Evolutionary conservation across 805 yeast species (phyloP).

Genomic region (Yarrowia divulgata): DNA sequence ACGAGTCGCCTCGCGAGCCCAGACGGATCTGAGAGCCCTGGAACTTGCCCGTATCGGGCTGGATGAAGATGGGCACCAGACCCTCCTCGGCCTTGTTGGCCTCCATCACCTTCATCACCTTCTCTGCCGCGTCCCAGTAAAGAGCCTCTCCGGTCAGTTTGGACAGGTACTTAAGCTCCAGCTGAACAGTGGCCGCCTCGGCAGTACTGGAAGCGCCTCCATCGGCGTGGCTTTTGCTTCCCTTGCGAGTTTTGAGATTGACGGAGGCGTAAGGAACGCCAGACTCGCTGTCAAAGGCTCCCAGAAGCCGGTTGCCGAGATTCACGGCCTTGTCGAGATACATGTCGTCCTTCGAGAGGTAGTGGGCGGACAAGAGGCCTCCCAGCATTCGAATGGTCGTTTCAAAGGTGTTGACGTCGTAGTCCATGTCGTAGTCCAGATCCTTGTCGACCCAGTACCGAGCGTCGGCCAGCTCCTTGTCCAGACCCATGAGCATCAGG

Average conservation of each 20-base stretch:
- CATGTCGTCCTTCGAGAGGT: constrained; percentile 70
- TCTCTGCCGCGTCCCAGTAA: constrained; percentile 82
- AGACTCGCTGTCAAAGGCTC: constrained; percentile 68
- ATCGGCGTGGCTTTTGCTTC: constrained; percentile 67
- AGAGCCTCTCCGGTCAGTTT: constrained; percentile 77
- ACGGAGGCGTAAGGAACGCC: constrained; percentile 85
- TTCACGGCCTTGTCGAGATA: constrained; percentile 80
- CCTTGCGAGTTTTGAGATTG: constrained; percentile 69
- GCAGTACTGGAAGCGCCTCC: constrained; percentile 87
- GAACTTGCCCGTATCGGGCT: constrained; percentile 76
- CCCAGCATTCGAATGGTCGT: constrained; percentile 96
- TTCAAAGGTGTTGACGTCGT: constrained; percentile 83
- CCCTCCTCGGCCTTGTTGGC: constrained; percentile 71
- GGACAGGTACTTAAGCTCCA: constrained; percentile 84
- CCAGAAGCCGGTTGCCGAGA: constrained; percentile 74
- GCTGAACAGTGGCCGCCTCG: constrained; percentile 84
- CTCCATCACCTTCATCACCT: constrained; percentile 74
- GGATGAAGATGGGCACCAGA: constrained; percentile 79
- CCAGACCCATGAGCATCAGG: constrained; percentile 72
- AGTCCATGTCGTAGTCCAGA: constrained; percentile 73
- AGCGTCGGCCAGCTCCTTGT: constrained; percentile 68
- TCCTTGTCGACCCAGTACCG: constrained; percentile 76
- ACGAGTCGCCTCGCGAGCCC: constrained; percentile 93
- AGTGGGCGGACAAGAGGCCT: constrained; percentile 84
- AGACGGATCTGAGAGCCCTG: constrained; percentile 71